Conservation (phyloP, 805 yeast species). For the Candida golubevii region DNA sequence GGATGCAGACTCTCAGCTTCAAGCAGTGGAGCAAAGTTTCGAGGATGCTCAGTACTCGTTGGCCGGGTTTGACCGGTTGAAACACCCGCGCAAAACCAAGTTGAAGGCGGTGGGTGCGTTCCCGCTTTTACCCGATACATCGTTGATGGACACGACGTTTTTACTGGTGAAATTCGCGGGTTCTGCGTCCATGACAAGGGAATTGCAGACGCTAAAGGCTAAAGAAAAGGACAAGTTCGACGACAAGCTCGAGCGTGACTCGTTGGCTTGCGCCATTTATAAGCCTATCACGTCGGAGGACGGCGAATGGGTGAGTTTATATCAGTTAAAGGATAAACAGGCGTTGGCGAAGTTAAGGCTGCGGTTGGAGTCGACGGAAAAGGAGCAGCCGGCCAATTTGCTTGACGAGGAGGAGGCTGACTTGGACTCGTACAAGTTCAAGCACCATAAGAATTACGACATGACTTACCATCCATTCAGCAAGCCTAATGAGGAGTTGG, state of each 20-base stretch:
- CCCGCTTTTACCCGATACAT: conserved; percentile 85
- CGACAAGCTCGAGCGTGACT: conserved; percentile 30
- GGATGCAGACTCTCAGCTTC: conserved; percentile 61
- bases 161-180: conserved; percentile 60
- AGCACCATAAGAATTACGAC: conserved; percentile 76
- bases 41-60: conserved; percentile 51
- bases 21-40: conserved; percentile 75
- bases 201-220: conserved; percentile 26
- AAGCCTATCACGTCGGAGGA: conserved; percentile 69
- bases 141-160: conserved; percentile 79
- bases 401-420: conserved; percentile 44
- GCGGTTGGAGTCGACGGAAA: conserved; percentile 37
- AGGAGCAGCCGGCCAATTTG: conserved; percentile 38
- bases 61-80: conserved; percentile 38
- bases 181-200: conserved; percentile 47
- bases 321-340: conserved; percentile 26
- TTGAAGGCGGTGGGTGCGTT: conserved; percentile 72
- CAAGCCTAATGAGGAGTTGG: conserved; percentile 58
- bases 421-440: conserved; percentile 47
- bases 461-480: conserved; percentile 50
- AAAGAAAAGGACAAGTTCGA: conserved; percentile 26
- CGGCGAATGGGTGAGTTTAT: conserved; percentile 70
- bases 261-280: conserved; percentile 59
- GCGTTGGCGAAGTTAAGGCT: conserved; percentile 23
- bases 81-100: conserved; percentile 75